Base-by-base conservation (phyloP, 495 filamentous ascomycete species). In the Aspergillus carlsbadensis region DNA sequence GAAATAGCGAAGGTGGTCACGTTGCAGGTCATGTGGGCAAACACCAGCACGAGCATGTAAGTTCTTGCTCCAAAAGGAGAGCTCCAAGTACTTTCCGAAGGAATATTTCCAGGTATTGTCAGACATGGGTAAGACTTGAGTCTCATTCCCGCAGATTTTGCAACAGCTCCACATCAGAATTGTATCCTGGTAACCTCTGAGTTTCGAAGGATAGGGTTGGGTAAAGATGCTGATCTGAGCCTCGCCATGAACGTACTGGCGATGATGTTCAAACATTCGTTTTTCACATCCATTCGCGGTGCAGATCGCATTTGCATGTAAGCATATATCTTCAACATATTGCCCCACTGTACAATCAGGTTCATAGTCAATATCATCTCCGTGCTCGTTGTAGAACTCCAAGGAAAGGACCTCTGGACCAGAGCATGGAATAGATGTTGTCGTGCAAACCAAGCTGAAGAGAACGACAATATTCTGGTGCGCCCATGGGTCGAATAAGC, bases 81-180 rank as follows among this genome's bases (percentile, higher is more conserved):
- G 76, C 70, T 99, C 95, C 22, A 99, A 79, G 63, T 97, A 99
- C 71, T 99, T 99, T 4, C 87, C 93, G 64, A 99, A 95, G 0
- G 95, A 98, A 68, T 99, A 99, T 70, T 95, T 98, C 92, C 93
- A 99, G 2, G 91, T 96, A 65, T 81, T 92, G 47, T 90, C 87
- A 0, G 93, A 96, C 94, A 99, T 99, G 14, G 89, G 89, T 57
- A 89, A 87, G 36, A 92, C 84, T 37, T 90, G 88, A 2, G 92
- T 96, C 67, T 97, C 92, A 54, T 89, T 88, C 26, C 87, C 85
- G 60, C 95, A 98, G 15, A 90, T 78, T 60, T 94, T 94, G 75
- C 95, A 99, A 55, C 85, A 88, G 58, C 91, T 96, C 95, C 95
- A 99, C 94, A 99, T 98, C 63, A 92, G 78, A 45, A 99, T 93